phyloP scores from a whole-genome alignment of 345 rosid genomes.

The Eucalyptus marginata region DNA sequence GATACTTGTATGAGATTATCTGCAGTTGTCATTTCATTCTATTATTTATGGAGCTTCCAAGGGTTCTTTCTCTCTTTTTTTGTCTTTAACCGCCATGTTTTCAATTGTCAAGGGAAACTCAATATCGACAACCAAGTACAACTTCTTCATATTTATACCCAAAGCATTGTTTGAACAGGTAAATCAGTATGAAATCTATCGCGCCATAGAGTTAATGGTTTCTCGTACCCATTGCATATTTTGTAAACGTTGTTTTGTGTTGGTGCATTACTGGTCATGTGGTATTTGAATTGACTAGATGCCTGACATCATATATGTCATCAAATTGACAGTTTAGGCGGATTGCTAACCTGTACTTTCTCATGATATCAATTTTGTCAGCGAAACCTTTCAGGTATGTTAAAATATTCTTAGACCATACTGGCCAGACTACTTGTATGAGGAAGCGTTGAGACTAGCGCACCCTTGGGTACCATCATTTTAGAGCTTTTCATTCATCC shows the following conservation, averaged over 20 bases:
- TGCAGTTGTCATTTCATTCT: not conserved
- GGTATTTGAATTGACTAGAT: not conserved
- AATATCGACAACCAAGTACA: constrained; percentile 93
- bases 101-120: constrained; percentile 60
- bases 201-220: no score
- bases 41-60: not conserved
- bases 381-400: constrained; percentile 89
- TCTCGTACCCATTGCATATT: no score
- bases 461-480: not conserved
- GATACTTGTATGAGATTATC: not conserved
- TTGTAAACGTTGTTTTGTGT: not conserved
- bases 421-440: not conserved
- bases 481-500: not conserved
- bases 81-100: not conserved
- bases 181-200: not conserved
- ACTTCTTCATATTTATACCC: constrained; percentile 81
- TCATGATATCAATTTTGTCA: constrained; percentile 84
- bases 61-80: not conserved
- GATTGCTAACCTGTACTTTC: constrained; percentile 92
- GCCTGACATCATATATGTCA: constrained; percentile 13
- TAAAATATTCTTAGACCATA: not conserved
- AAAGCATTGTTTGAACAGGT: constrained; percentile 99
- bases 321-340: constrained; percentile 89
- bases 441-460: not conserved
- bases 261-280: not conserved